These are phyloP conservation scores for Coemansia sp. DNA, from an alignment of 192 early-diverging fungal species.

Conservation along the genomic window DNA sequence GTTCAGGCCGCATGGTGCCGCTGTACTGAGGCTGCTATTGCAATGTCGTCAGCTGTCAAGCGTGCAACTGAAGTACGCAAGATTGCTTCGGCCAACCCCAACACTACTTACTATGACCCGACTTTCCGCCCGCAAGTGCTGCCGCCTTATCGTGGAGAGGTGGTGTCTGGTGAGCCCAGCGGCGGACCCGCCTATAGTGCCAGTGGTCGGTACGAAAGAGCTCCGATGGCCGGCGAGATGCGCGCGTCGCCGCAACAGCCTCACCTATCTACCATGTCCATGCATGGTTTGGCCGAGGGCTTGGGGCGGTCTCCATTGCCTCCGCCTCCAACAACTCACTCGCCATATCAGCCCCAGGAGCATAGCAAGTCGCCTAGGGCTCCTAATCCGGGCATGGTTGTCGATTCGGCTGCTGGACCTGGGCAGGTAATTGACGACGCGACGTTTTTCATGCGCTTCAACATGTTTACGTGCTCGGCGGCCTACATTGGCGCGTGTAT, in stretches of 20 bases:
- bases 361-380: constrained; percentile 15
- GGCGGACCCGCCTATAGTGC: constrained; percentile 7
- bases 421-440: constrained; percentile 45
- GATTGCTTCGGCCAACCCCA: constrained; percentile 36
- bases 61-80: constrained; percentile 36
- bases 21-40: constrained; percentile 49
- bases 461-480: constrained; percentile 39
- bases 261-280: constrained; percentile 1
- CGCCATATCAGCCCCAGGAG: constrained; percentile 22
- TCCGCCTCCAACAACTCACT: neutral
- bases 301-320: constrained; percentile 1
- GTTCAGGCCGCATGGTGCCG: constrained; percentile 51
- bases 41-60: constrained; percentile 49
- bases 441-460: constrained; percentile 46
- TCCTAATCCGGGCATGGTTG: constrained; percentile 10
- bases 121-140: constrained; percentile 52
- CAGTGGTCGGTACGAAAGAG: constrained; percentile 11
- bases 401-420: constrained; percentile 26
- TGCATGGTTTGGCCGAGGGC: constrained; percentile 6
- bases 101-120: constrained; percentile 47
- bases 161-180: constrained; percentile 18
- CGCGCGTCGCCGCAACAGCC: constrained; percentile 28
- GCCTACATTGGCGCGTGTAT: constrained; percentile 35
- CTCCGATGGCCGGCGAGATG: constrained; percentile 27
- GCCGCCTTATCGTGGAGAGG: constrained; percentile 47